Evolutionary conservation across 495 filamentous ascomycete species (phyloP).

Genomic region (Massariosphaeria phaeospora): DNA sequence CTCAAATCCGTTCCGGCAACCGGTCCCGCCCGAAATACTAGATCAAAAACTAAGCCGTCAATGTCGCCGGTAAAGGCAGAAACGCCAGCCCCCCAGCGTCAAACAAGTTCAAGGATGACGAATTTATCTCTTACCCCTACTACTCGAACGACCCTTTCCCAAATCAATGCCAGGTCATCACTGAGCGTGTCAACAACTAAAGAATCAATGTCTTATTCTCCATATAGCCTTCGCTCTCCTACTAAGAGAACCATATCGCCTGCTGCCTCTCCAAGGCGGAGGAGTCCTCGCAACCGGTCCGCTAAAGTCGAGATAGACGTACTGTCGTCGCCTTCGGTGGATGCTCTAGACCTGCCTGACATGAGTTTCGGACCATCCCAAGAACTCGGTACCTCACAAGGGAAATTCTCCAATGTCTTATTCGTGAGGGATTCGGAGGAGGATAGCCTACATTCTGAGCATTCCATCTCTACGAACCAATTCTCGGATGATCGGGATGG

Average conservation of each 20-base stretch:
- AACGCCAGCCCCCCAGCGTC: background rate
- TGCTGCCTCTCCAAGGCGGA: background rate
- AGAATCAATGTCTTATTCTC: background rate
- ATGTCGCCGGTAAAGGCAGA: slow-evolving; percentile 17
- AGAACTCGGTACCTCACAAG: slow-evolving; percentile 11
- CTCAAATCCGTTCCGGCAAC: slow-evolving; percentile 3
- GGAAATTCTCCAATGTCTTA: slow-evolving; percentile 9
- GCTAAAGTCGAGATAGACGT: background rate
- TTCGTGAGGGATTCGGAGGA: slow-evolving; percentile 24
- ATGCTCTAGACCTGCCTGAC: background rate
- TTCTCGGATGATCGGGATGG: slow-evolving; percentile 17
- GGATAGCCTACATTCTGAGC: slow-evolving; percentile 21
- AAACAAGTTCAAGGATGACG: slow-evolving; percentile 2
- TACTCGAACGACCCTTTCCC: background rate
- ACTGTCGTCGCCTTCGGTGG: background rate
- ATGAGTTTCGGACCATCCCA: slow-evolving; percentile 10
- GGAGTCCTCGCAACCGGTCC: background rate
- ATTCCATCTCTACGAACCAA: slow-evolving; percentile 15
- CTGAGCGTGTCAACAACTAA: slow-evolving; percentile 2
- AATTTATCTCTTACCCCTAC: background rate
- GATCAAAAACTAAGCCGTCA: slow-evolving; percentile 25
- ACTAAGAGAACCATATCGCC: background rate
- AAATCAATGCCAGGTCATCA: background rate
- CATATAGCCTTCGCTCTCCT: slow-evolving; percentile 13
- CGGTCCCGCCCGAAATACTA: slow-evolving; percentile 28